Conservation (phyloP, 371 early-diverging fungal species). For the Nematocida minor region DNA sequence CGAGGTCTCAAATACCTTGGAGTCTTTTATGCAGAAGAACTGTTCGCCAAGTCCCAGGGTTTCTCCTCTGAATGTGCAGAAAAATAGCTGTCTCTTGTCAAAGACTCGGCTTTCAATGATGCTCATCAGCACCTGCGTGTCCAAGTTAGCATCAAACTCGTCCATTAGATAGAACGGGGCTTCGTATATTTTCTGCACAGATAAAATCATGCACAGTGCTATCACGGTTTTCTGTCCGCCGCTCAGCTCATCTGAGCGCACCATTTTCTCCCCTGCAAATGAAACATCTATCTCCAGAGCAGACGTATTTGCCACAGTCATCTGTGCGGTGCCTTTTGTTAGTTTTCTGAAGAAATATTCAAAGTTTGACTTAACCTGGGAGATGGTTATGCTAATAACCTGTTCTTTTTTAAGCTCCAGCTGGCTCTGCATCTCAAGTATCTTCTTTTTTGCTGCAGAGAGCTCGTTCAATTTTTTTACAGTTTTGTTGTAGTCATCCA, state of each 20-base stretch:
- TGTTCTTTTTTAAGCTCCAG: slow-evolving; percentile 61
- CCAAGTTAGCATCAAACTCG: slow-evolving; percentile 98
- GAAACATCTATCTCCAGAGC: slow-evolving; percentile 32
- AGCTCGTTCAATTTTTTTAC: slow-evolving; percentile 41
- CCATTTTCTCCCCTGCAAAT: slow-evolving; percentile 12
- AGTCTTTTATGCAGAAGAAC: slow-evolving; percentile 55
- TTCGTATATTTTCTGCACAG: slow-evolving; percentile 92
- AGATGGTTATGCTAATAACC: slow-evolving; percentile 55
- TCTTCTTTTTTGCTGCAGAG: slow-evolving; percentile 43
- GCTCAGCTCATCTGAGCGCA: slow-evolving; percentile 65
- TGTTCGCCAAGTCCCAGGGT: slow-evolving; percentile 51
- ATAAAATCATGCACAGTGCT: slow-evolving; percentile 89
- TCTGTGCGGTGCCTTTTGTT: slow-evolving; percentile 30
- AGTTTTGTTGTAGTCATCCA: slow-evolving; percentile 17
- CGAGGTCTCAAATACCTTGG: background rate
- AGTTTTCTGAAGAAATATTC: slow-evolving; percentile 57
- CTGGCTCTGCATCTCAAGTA: slow-evolving; percentile 53
- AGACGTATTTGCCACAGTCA: background rate
- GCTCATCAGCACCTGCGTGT: slow-evolving; percentile 64
- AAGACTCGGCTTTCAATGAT: slow-evolving; percentile 25
- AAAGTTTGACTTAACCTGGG: slow-evolving; percentile 54
- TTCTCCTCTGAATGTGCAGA: slow-evolving; percentile 62
- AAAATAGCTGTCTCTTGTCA: slow-evolving; percentile 51
- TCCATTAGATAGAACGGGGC: slow-evolving; percentile 99
- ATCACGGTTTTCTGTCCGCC: slow-evolving; percentile 98